phyloP scores from a whole-genome alignment of 2,329 filamentous ascomycete genomes.

The Lachnellula occidentalis region DNA sequence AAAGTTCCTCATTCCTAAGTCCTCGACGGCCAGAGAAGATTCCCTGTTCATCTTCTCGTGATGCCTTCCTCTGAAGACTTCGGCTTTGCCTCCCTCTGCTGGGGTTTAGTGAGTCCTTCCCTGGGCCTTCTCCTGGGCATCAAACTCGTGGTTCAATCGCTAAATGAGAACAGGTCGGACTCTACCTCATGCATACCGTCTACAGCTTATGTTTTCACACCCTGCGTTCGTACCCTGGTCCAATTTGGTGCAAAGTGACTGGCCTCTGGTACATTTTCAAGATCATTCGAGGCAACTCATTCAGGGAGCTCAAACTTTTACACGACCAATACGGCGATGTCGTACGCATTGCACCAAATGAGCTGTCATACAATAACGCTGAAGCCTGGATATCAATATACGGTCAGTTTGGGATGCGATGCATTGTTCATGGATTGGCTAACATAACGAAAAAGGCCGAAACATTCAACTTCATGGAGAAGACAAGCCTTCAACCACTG shows the following conservation, averaged over 20 bases:
- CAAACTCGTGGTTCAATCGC: neutral
- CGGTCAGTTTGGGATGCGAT: neutral
- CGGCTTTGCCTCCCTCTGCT: too few species aligned
- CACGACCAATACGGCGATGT: slow-evolving; percentile 15
- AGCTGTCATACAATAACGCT: slow-evolving; percentile 7
- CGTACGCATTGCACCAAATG: slow-evolving; percentile 13
- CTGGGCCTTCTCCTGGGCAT: too few species aligned
- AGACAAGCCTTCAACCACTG: neutral
- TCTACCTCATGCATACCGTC: neutral
- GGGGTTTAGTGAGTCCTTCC: too few species aligned
- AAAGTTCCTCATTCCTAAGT: too few species aligned
- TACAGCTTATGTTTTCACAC: slow-evolving; percentile 16
- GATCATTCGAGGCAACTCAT: neutral
- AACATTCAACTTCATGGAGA: neutral
- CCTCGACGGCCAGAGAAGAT: too few species aligned
- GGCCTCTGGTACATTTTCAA: slow-evolving; percentile 4
- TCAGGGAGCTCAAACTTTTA: slow-evolving; percentile 1
- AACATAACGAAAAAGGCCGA: neutral
- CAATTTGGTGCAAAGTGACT: slow-evolving; percentile 1
- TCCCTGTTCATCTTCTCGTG: too few species aligned
- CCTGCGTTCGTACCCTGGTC: slow-evolving; percentile 12
- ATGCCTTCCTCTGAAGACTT: too few species aligned
- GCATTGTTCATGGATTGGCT: neutral
- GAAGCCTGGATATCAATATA: slow-evolving; percentile 12
- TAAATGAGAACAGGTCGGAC: neutral